Base-by-base conservation (phyloP, 2,329 filamentous ascomycete genomes). In the Verticillium albo-atrum region DNA sequence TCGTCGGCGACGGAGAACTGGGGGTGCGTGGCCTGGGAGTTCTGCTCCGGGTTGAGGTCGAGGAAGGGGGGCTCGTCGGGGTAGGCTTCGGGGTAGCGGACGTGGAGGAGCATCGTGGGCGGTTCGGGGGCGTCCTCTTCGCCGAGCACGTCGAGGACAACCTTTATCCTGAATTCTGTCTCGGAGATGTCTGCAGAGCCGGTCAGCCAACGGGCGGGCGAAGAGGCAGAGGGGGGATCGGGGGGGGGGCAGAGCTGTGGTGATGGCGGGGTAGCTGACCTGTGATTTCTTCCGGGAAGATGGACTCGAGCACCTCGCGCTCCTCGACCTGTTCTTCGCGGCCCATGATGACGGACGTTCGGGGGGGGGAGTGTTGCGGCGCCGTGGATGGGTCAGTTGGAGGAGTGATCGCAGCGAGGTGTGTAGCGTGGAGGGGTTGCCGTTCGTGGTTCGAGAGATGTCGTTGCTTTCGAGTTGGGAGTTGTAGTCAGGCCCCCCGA, bases 221-320 rank as follows among this genome's bases (percentile, higher is more conserved):
- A 20, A 27, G 25, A 27, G 52, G 6, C 47, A 7, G 37, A 23
- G 35, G 34, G 54, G 25, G 50, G 14, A 14, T 34, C 15, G 35
- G 25, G 17, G 52, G 42, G 53, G 17, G 58, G 54, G 54, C 32
- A 30, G 30, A 27, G 30, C n/a, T 14, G 55, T 37, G 35, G 27
- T 27, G 27, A 34, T 63, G 61, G 62, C 56, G 62, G 62, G 62
- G 62, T 58, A 58, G 64, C 74, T 54, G 70, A 94, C 92, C 90
- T 83, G 89, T 94, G 67, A 99, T 97, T 78, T 99, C 95, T 62
- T 99, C 94, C 1, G 95, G 92, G 68, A 98, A 99, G 71, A 99
- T 99, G 62, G 94, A 97, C 71, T 96, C 92, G 72, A 99, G 91
- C 68, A 99, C 94, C 76, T 99, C 95, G 63, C 93, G 89, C 83